A percentile compares a stretch with the other conserved stretches of the same genome.
phyloP scores from a whole-genome alignment of 345 rosid genomes.

The Gossypium bickii region DNA sequence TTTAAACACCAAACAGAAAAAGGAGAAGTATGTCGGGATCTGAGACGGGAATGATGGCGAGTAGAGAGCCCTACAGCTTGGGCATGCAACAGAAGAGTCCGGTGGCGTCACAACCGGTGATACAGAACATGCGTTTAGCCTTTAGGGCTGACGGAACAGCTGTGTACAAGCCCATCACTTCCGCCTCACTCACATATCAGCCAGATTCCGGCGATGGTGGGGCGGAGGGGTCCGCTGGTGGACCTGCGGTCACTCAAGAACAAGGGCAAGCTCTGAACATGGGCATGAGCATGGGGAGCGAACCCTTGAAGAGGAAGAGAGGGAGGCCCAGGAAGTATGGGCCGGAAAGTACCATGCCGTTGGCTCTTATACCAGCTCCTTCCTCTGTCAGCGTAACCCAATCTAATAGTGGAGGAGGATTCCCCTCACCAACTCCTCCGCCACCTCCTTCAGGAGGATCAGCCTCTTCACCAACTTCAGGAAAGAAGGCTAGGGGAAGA shows the following conservation, averaged over 20 bases:
- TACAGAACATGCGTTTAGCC: constrained; percentile 52
- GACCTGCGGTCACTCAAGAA: constrained; percentile 10
- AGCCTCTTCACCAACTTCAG: constrained; percentile 36
- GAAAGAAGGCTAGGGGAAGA: constrained; percentile 72
- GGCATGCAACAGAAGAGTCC: constrained; percentile 26
- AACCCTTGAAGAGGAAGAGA: constrained; percentile 49
- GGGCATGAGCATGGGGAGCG: constrained; percentile 35
- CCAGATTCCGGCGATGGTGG: constrained; percentile 13
- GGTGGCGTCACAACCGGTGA: constrained; percentile 27
- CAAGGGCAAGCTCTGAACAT: constrained; percentile 24
- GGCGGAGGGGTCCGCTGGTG: constrained; percentile 18
- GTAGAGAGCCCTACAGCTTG: constrained; percentile 32
- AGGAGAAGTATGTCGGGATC: constrained; percentile 43
- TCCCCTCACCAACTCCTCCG: constrained; percentile 26
- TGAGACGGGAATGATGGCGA: constrained; percentile 49
- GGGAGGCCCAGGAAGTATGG: constrained; percentile 75
- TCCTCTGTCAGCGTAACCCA: constrained; percentile 19
- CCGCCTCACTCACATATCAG: constrained; percentile 35
- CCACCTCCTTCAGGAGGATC: constrained; percentile 24
- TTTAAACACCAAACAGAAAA: constrained; percentile 1
- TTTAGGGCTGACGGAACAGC: constrained; percentile 44
- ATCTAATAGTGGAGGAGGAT: constrained; percentile 25
- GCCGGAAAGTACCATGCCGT: constrained; percentile 50
- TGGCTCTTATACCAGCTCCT: constrained; percentile 30
- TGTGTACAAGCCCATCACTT: constrained; percentile 38